Base-by-base conservation (phyloP, 495 filamentous ascomycete species). In the Podospora pseudopauciseta region DNA sequence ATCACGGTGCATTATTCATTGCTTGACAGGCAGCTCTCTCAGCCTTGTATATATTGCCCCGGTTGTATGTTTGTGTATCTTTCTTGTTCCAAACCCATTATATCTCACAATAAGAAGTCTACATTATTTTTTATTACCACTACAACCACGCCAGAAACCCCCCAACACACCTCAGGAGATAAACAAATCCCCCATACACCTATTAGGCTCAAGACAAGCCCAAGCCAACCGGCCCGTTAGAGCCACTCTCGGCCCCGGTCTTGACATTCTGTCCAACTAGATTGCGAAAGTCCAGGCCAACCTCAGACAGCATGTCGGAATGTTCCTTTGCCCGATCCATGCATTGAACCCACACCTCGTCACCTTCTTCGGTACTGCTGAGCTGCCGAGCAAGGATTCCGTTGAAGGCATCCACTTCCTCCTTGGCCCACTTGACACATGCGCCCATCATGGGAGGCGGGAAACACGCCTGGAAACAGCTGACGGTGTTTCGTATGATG, bases 401-500 rank as follows among this genome's bases (percentile, higher is more conserved):
- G 73, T 97, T 97, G 82, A 97, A 98, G 4, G 87, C 89, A 70
- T 96, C 92, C 2, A 97, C 86, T 71, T 96, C 88, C 75, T 94
- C 89, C 76, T 97, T 97, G 20, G 92, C 94, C 95, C 95, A 99
- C 75, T 91, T 93, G 62, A 99, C 94, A 72, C 92, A 93, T 4
- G 93, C 92, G 71, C 91, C 95, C 82, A 91, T 93, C 85, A 95
- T 91, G 23, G 87, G 79, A 23, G 90, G 84, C 3, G 94, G 91
- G 76, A 98, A 99, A 75, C 93, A 97, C 68, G 87, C 84, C 75
- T 96, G 92, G 75, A 94, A 97, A 72, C 91, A 92, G 74, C 84
- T 86, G 68, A 97, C 88, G 5, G 94, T 97, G 76, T 97, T 96
- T 64, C 89, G 88, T 76, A 97, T 96, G 70, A 97, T 86, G 30